Percentiles rank a stretch among this genome's conserved stretches.
Conservation (phyloP, 2,329 filamentous ascomycete genomes). For the Pseudocercospora macadamiae region DNA sequence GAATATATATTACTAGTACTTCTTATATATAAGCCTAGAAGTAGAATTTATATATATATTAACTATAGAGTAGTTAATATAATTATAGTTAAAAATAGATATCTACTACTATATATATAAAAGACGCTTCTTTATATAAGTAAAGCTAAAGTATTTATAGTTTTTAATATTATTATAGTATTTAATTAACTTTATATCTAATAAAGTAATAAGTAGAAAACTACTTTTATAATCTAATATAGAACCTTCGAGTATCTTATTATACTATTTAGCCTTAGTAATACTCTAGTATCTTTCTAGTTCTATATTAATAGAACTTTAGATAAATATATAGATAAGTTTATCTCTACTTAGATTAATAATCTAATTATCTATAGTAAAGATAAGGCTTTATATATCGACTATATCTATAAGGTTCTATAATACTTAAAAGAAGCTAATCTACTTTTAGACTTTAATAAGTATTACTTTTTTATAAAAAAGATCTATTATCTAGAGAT, state of each 20-base stretch:
- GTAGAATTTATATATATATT: too few relatives aligned
- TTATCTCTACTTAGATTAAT: constrained; percentile 31
- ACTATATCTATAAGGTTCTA: constrained; percentile 33
- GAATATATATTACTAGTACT: too few relatives aligned
- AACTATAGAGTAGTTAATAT: too few relatives aligned
- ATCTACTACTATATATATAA: too few relatives aligned
- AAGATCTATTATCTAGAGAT: constrained; percentile 35
- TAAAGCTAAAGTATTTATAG: too few relatives aligned
- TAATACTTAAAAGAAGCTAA: constrained; percentile 25
- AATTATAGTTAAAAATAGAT: too few relatives aligned
- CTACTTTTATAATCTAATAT: constrained; percentile 26
- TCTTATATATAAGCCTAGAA: too few relatives aligned
- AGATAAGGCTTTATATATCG: constrained; percentile 28
- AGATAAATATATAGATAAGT: constrained; percentile 30
- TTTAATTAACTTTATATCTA: too few relatives aligned
- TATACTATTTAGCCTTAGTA: constrained; percentile 34
- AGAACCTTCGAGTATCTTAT: constrained; percentile 31
- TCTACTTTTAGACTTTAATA: constrained; percentile 15
- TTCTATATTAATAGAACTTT: constrained; percentile 33
- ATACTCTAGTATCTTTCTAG: constrained; percentile 30
- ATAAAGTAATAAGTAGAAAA: too few relatives aligned
- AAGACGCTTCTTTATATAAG: too few relatives aligned
- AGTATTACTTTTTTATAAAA: constrained; percentile 24
- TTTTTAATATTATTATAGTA: too few relatives aligned
- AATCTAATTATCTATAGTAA: constrained; percentile 37